These are phyloP conservation scores for Xylariaceae sp. DNA, from an alignment of 2,329 filamentous ascomycete species.

Conservation along the genomic window DNA sequence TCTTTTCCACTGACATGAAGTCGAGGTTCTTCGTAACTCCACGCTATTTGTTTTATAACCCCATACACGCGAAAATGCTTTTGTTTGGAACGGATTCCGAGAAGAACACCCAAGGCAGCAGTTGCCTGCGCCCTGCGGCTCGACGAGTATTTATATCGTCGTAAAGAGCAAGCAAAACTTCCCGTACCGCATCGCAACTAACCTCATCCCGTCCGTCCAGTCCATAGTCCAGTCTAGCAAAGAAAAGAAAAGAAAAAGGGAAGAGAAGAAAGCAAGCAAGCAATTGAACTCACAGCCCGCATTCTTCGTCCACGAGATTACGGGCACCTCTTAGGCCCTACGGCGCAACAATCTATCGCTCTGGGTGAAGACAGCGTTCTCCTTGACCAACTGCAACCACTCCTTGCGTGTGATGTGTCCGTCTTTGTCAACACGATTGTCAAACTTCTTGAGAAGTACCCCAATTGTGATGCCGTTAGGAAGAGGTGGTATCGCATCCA, in stretches of 20 bases:
- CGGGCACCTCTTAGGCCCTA: constrained; percentile 29
- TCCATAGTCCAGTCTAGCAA: neutral
- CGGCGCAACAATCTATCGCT: constrained; percentile 52
- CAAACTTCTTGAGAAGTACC: constrained; percentile 50
- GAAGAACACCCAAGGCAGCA: neutral
- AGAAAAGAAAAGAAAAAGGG: neutral
- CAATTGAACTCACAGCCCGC: neutral
- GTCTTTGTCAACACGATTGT: constrained; percentile 46
- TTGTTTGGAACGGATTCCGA: no score
- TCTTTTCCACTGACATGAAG: neutral
- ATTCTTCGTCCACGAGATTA: neutral
- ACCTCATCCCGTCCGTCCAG: neutral
- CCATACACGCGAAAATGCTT: no score
- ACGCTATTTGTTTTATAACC: no score
- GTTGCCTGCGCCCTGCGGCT: neutral
- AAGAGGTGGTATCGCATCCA: constrained; percentile 47
- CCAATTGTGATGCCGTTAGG: constrained; percentile 50
- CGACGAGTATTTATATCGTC: neutral
- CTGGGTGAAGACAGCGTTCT: constrained; percentile 46
- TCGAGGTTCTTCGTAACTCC: neutral
- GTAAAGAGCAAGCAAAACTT: neutral
- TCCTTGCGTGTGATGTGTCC: constrained; percentile 48
- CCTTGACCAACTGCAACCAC: constrained; percentile 56
- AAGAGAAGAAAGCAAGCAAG: neutral
- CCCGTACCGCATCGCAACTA: neutral